Conservation (phyloP, 495 filamentous ascomycete genomes). For the Cudoniella acicularis region DNA sequence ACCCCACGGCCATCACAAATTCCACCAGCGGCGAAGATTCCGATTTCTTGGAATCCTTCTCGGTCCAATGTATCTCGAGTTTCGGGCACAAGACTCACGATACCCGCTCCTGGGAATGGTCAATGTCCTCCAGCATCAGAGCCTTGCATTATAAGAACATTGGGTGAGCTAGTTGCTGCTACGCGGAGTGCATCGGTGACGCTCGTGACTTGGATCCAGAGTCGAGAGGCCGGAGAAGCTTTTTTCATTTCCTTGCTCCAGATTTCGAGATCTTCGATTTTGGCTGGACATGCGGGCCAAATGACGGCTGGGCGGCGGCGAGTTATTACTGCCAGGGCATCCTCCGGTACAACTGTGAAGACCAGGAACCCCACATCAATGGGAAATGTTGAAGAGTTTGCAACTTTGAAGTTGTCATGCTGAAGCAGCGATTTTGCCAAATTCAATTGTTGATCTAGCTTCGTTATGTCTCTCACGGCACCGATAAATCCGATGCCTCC, state of each 20-base stretch:
- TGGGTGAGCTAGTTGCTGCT: slow-evolving; percentile 37
- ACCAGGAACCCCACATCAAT: slow-evolving; percentile 59
- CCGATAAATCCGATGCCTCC: slow-evolving; percentile 55
- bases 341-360: slow-evolving; percentile 45
- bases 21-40: slow-evolving; percentile 60
- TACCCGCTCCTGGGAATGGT: slow-evolving; percentile 41
- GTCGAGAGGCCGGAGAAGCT: no score
- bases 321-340: slow-evolving; percentile 35
- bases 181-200: slow-evolving; percentile 49
- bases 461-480: slow-evolving; percentile 26
- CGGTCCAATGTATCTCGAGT: slow-evolving; percentile 43
- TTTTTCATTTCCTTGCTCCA: no score
- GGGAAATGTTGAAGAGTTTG: slow-evolving; percentile 36
- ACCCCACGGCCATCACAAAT: slow-evolving; percentile 55
- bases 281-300: slow-evolving; percentile 64
- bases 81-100: slow-evolving; percentile 26
- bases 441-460: slow-evolving; percentile 6
- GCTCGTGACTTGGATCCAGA: slow-evolving; percentile 66
- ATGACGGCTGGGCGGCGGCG: slow-evolving; percentile 55
- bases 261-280: slow-evolving; percentile 41
- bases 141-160: slow-evolving; percentile 69
- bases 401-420: slow-evolving; percentile 5
- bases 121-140: slow-evolving; percentile 68
- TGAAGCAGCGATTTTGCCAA: neutral
- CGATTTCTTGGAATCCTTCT: slow-evolving; percentile 29